phyloP scores from a whole-genome alignment of 441 rosid genomes.

The Erodium texanum region DNA sequence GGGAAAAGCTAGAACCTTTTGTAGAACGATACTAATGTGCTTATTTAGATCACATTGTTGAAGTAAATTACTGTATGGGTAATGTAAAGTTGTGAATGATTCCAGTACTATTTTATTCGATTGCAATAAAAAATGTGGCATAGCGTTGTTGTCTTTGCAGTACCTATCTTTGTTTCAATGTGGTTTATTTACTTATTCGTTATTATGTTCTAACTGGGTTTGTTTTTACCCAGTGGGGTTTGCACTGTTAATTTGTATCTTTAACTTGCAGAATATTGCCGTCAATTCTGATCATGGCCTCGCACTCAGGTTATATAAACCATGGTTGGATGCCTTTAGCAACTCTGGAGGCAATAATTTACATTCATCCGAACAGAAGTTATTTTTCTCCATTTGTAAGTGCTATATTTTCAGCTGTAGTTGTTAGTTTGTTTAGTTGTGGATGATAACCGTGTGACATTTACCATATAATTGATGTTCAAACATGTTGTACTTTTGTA shows the following conservation, averaged over 20 bases:
- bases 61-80: not conserved
- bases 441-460: not conserved
- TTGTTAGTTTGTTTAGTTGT: constrained; percentile 4
- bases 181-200: not conserved
- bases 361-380: constrained; percentile 55
- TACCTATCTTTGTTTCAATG: not conserved
- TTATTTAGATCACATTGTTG: not conserved
- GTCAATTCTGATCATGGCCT: constrained; percentile 34
- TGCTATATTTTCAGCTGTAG: constrained; percentile 10
- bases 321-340: constrained; percentile 64
- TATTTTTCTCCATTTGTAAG: constrained; percentile 78
- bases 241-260: not conserved
- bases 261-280: constrained; percentile 33
- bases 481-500: too few species aligned
- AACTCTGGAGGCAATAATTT: constrained; percentile 58
- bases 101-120: not conserved
- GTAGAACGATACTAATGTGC: not conserved
- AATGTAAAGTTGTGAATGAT: not conserved
- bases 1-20: too few species aligned
- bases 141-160: not conserved
- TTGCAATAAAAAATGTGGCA: not conserved
- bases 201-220: not conserved
- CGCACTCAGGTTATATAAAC: constrained; percentile 60
- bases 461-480: not conserved
- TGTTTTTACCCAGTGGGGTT: constrained; percentile 3